Base-by-base conservation (phyloP, 2,329 filamentous ascomycete genomes). In the Paracoccidioides lutzii region DNA sequence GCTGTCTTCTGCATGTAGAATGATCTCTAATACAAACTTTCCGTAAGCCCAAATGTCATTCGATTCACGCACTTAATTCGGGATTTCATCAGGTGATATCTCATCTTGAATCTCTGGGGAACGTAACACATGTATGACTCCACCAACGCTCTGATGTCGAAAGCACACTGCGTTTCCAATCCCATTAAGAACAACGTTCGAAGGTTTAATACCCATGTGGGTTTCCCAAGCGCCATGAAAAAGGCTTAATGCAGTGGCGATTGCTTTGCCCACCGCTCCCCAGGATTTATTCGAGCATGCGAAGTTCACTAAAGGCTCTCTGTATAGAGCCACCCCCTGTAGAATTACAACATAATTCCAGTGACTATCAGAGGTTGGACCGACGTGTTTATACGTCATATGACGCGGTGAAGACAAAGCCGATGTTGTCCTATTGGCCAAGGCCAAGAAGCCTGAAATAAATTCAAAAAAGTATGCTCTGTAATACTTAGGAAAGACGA, bases 91-190 rank as follows among this genome's bases (percentile, higher is more conserved):
- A 30, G 58, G 62, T 15, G 53, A 58, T 49, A 56, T 56, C 32
- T 61, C 57, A 57, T 61, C 50, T 55, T 30, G 57, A 41, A 63
- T 62, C 51, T 66, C 62, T 50, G 62, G 60, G 9, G 62, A 32
- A 52, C 49, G 59, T 59, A 59, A 65, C 53, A 32, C 54, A 33
- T 50, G 51, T 22, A 60, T 64, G 28, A 59, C 50, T 8, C 60
- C 61, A 15, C 63, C 55, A 33, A 62, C 58, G 9, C 62, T 59
- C 63, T 62, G 22, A 64, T 64, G 44, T 64, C 61, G 44, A 64
- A 63, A 22, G 62, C n/a, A 14, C 9, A 62, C 50, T 49, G 57
- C 58, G 53, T 62, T 61, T 56, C 60, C 59, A 14, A 54, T 40
- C 8, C 14, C 8, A 30, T 63, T 59, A 30, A 64, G 10, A 30